phyloP scores from a whole-genome alignment of 495 filamentous ascomycete genomes.

The Penicillium goetzii region DNA sequence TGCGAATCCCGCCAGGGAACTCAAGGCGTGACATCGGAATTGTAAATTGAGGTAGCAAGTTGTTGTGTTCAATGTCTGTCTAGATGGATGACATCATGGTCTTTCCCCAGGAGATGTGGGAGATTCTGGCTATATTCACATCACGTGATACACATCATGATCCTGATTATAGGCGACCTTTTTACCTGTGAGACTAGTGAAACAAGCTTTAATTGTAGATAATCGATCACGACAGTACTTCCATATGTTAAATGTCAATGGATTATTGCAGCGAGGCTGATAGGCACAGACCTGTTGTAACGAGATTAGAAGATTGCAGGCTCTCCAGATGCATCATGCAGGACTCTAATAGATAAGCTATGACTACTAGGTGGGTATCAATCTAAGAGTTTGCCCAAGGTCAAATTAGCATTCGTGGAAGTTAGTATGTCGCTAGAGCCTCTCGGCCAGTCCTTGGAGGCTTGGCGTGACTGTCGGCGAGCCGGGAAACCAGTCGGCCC shows the following conservation, averaged over 20 bases:
- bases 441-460: not conserved
- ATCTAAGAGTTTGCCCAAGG: no score
- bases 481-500: not conserved
- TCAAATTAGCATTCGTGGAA: no score
- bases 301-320: no score
- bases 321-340: no score
- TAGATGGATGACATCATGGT: conserved; percentile 1
- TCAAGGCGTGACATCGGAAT: not conserved
- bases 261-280: not conserved
- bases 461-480: not conserved
- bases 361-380: no score
- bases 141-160: not conserved
- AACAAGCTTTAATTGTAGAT: not conserved
- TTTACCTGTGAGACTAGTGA: not conserved
- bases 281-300: not conserved
- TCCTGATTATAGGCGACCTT: not conserved
- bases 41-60: not conserved
- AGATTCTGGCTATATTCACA: not conserved
- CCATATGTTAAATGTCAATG: no score
- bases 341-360: no score
- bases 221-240: not conserved
- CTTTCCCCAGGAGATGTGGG: not conserved
- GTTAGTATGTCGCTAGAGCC: not conserved
- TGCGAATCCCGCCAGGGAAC: not conserved
- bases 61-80: not conserved